Evolutionary conservation across 1,284 basidiomycete genomes (phyloP), one percentile per base, ranked within the genome.

Genomic region (Rugosomyces carneus): DNA sequence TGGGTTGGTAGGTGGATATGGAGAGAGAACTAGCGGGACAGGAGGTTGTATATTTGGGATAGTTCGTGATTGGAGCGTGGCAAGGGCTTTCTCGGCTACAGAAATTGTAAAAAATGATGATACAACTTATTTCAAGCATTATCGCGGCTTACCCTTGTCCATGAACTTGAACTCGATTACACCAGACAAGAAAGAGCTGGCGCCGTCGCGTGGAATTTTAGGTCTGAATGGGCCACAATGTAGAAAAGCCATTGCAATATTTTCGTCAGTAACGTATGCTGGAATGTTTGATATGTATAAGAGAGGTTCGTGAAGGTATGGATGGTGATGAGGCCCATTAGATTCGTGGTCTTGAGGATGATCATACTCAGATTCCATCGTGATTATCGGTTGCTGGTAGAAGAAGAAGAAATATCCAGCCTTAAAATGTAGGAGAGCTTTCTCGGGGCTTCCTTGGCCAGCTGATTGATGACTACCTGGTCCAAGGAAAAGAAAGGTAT

Each of bases 1-100:
- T 7, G 85, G 84, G 26, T 70, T 76, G 8, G 81, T 84, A 13
- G 79, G 78, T 1, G 85, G 84, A 60, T 84, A 84, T 16, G 88
- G 80, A 20, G 87, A 86, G 49, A 92, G 68, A 45, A 83, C 69
- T 53, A 93, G 68, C 51, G 70, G 65, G 26, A 79, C 74, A 42
- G 75, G 67, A 20, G 81, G 78, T 32, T 71, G 60, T 41, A 78
- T 56, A 50, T 71, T 73, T 39, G 79, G 76, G 40, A 90, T 72
- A 29, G 80, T 78, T 56, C 87, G 84, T 52, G 76, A 77, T 60
- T 89, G 81, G 29, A 93, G 72, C 10, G 85, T 89, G 11, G 89
- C 84, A 11, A 93, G 72, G 2, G 90, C 91, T 65, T 89, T 91
- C 68, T 94, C 91, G 53, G 89, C 91, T 93, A 61, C 6, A 57